Conservation (phyloP, 495 filamentous ascomycete species). For the Lophiostoma macrostomum region DNA sequence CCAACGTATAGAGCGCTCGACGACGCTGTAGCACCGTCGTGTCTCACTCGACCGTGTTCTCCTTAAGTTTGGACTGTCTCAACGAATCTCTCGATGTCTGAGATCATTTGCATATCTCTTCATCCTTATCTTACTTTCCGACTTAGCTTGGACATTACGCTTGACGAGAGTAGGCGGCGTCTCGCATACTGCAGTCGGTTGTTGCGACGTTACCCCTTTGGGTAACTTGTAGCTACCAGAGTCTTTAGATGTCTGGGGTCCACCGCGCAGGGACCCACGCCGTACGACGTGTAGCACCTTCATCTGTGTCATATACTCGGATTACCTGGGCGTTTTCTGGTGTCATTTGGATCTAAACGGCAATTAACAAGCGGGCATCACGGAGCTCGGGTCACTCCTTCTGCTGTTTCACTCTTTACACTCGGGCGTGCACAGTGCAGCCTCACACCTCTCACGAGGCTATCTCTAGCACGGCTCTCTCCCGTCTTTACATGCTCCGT, state of each 20-base stretch:
- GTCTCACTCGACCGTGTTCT: conserved; percentile 1
- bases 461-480: no score
- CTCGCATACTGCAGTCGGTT: conserved; percentile 10
- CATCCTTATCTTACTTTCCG: conserved; percentile 12
- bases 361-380: conserved; percentile 1
- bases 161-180: conserved; percentile 32
- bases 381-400: conserved; percentile 14
- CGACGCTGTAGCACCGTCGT: conserved; percentile 8
- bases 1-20: conserved; percentile 32
- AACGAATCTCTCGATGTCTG: conserved; percentile 1
- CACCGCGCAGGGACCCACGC: conserved; percentile 3
- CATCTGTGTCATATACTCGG: conserved; percentile 28
- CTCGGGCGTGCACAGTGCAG: no score
- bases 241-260: neutral
- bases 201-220: conserved; percentile 4
- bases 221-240: neutral
- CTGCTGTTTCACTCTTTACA: no score
- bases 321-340: conserved; percentile 14
- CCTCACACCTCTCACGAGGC: no score
- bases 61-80: neutral
- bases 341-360: conserved; percentile 14
- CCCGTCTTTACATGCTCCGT: no score
- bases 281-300: conserved; percentile 16
- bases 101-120: conserved; percentile 1
- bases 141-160: conserved; percentile 25